A percentile compares a stretch with the other conserved stretches of the same genome.
These are phyloP conservation scores for Trypanosoma vivax DNA, from an alignment of 208 protist genomes.

Conservation along the genomic window DNA sequence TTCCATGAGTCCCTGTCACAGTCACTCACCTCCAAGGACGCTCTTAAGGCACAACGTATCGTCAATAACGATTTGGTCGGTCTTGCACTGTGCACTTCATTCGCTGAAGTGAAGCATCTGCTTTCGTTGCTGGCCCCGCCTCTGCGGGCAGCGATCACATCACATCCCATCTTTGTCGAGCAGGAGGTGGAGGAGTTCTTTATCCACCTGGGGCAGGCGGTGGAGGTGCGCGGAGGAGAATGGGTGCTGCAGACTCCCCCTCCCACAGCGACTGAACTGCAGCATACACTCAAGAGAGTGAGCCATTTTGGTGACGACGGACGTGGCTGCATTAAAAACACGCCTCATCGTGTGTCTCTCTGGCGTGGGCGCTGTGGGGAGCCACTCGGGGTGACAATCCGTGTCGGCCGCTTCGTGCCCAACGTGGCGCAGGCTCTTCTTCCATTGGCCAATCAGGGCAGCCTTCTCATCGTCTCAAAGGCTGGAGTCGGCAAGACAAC, in stretches of 20 bases:
- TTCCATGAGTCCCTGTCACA: slow-evolving; percentile 27
- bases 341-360: slow-evolving; percentile 65
- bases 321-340: slow-evolving; percentile 59
- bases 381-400: slow-evolving; percentile 77
- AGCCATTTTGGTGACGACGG: slow-evolving; percentile 74
- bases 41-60: slow-evolving; percentile 26
- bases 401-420: slow-evolving; percentile 75
- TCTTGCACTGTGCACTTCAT: slow-evolving; percentile 48
- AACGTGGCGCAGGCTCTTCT: slow-evolving; percentile 52
- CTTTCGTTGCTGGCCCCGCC: slow-evolving; percentile 47
- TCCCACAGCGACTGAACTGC: slow-evolving; percentile 44
- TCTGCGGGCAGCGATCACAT: slow-evolving; percentile 31
- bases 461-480: slow-evolving; percentile 85
- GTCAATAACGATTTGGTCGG: slow-evolving; percentile 45
- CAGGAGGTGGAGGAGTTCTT: slow-evolving; percentile 69
- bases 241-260: slow-evolving; percentile 56
- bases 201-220: slow-evolving; percentile 63
- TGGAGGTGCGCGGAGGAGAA: slow-evolving; percentile 59
- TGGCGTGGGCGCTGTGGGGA: slow-evolving; percentile 72
- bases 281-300: slow-evolving; percentile 36
- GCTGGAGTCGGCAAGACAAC: slow-evolving; percentile 93
- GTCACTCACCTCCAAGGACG: slow-evolving; percentile 18
- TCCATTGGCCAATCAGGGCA: slow-evolving; percentile 45
- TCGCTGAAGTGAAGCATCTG: slow-evolving; percentile 62
- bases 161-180: slow-evolving; percentile 36